Evolutionary conservation across 2,329 filamentous ascomycete genomes (phyloP).

Genomic region (Fusarium sp.): DNA sequence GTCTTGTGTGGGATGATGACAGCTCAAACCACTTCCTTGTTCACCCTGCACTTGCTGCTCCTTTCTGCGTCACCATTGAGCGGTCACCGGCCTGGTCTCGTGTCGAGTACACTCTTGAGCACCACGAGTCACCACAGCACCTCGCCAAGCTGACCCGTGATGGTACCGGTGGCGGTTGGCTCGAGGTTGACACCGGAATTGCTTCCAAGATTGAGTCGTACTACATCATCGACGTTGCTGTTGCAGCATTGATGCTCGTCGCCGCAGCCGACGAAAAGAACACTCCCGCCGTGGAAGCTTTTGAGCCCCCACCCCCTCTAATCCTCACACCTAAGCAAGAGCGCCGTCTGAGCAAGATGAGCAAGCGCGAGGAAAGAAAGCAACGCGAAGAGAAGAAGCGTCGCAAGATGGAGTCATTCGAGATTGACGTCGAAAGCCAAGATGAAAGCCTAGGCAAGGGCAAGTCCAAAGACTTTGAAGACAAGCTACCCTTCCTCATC

Average conservation of each 20-base stretch:
- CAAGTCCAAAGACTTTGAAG: conserved; percentile 54
- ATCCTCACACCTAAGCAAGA: conserved; percentile 40
- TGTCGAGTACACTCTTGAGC: conserved; percentile 74
- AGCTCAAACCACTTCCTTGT: conserved; percentile 70
- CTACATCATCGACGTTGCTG: conserved; percentile 72
- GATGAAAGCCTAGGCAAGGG: conserved; percentile 56
- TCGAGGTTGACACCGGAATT: conserved; percentile 72
- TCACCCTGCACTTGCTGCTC: conserved; percentile 71
- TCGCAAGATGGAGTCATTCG: conserved; percentile 66
- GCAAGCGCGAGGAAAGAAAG: conserved; percentile 47
- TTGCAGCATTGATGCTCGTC: conserved; percentile 70
- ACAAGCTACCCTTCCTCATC: conserved; percentile 63
- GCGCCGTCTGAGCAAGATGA: conserved; percentile 47
- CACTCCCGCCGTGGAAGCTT: conserved; percentile 58
- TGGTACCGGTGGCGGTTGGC: conserved; percentile 68
- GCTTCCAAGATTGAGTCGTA: conserved; percentile 70
- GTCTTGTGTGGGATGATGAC: conserved; percentile 78
- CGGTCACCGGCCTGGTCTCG: conserved; percentile 70
- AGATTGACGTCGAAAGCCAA: conserved; percentile 73
- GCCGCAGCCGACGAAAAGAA: conserved; percentile 68
- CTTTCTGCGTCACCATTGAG: conserved; percentile 71
- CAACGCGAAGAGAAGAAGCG: conserved; percentile 43
- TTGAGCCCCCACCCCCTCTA: conserved; percentile 67
- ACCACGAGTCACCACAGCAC: conserved; percentile 71
- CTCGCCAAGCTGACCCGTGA: conserved; percentile 71